phyloP scores from a whole-genome alignment of 805 yeast genomes.

The Soucietia sequanensis region DNA sequence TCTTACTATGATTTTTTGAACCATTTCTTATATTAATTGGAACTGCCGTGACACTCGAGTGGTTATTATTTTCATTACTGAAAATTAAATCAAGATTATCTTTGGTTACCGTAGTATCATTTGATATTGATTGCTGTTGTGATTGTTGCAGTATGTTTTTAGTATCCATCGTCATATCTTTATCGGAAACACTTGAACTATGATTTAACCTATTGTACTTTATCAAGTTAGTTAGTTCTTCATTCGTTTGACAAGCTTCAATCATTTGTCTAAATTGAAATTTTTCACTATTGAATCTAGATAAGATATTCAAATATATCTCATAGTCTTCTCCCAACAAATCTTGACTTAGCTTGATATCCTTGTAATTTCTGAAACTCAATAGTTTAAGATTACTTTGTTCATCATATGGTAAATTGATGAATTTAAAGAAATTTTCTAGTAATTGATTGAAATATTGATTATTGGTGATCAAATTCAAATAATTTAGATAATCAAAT shows the following conservation, averaged over 20 bases:
- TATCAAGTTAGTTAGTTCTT: slow-evolving; percentile 35
- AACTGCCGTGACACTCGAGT: background rate
- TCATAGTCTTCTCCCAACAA: slow-evolving; percentile 19
- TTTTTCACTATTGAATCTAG: slow-evolving; percentile 42
- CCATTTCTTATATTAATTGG: slow-evolving; percentile 5
- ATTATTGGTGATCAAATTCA: slow-evolving; percentile 36
- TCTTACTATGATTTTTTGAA: background rate
- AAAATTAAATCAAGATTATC: slow-evolving; percentile 32
- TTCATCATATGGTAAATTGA: slow-evolving; percentile 16
- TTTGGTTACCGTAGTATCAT: slow-evolving; percentile 16
- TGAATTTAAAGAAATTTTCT: slow-evolving; percentile 36
- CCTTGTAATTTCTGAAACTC: slow-evolving; percentile 9
- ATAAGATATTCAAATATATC: slow-evolving; percentile 31
- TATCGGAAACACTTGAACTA: background rate
- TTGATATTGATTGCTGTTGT: too few species aligned
- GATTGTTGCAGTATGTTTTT: too few species aligned
- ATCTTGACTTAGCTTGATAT: slow-evolving; percentile 9
- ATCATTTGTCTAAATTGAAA: slow-evolving; percentile 40
- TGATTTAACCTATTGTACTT: slow-evolving; percentile 23
- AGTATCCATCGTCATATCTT: too few species aligned
- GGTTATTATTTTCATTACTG: slow-evolving; percentile 9
- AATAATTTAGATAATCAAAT: slow-evolving; percentile 44
- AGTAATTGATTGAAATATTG: slow-evolving; percentile 38
- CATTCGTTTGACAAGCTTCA: slow-evolving; percentile 38
- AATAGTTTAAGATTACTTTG: slow-evolving; percentile 10